Evolutionary conservation across 257 asterid species (phyloP), one percentile per base, ranked within the genome.

Genomic region (Fraxinus quadrangulata): DNA sequence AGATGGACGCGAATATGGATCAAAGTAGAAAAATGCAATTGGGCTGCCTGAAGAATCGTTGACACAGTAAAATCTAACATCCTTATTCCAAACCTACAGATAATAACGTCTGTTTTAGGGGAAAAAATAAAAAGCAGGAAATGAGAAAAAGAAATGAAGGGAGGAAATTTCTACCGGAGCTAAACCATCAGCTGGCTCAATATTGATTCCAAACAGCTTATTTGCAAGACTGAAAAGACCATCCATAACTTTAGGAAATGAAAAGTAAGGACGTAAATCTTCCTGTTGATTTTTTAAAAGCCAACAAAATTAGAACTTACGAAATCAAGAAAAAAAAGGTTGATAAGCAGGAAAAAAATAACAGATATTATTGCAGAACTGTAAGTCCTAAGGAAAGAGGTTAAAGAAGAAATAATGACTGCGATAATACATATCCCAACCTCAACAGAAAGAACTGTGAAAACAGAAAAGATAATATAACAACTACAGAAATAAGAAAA

Each of bases 1-100:
- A 82, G 99, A 89, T 37, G 98, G 98, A 70, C 99, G 98, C 74
- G 98, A 93, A 86, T 89, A 96, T 54, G 99, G 99, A 86, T 96
- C 99, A 75, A 96, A 92, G 80, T 93, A 96, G 81, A 96, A 96
- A 80, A 85, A 93, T 34, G 99, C 97, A 74, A 89, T 83, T 63
- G 99, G 88, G 87, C 83, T 87, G 61, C 98, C 98, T 17, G 87
- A 81, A 77, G 96, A 86, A 87, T 92, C 97, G 39, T 89, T 96
- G 79, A 96, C 92, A 12, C 96, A 84, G 89, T 92, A 96, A 87
- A 96, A 96, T 82, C 86, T 87, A 68, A 96, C 96, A 83, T 96
- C 99, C 56, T 77, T 88, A 80, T 93, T 87, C 99, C 99, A 96
- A 84, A 93, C 96, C 99, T 96, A 78, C 76, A 67, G 77, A 79